Evolutionary conservation across 805 yeast species (phyloP).

Genomic region (Candida nitratophila): DNA sequence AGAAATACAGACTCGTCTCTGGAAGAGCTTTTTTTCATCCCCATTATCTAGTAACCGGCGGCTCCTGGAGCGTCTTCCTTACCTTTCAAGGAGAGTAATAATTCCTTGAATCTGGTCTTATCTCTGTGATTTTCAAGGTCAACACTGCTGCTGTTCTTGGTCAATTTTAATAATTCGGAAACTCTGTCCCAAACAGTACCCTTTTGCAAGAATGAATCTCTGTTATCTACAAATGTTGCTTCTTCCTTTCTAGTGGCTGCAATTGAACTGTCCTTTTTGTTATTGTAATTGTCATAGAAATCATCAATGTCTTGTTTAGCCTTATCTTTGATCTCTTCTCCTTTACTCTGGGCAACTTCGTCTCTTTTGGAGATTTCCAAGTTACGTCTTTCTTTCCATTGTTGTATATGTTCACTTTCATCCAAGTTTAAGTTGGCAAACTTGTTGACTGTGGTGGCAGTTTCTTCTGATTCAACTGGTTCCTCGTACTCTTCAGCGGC

Average conservation of each 20-base stretch:
- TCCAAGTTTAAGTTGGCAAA: slow-evolving; percentile 30
- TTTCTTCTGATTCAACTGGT: slow-evolving; percentile 22
- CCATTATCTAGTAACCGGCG: slow-evolving; percentile 44
- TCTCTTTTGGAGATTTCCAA: slow-evolving; percentile 79
- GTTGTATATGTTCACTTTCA: slow-evolving; percentile 54
- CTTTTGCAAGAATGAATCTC: slow-evolving; percentile 55
- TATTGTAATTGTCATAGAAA: slow-evolving; percentile 85
- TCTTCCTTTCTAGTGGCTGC: slow-evolving; percentile 62
- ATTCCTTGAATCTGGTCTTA: slow-evolving; percentile 44
- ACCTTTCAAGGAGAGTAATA: slow-evolving; percentile 46
- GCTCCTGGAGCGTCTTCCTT: slow-evolving; percentile 53
- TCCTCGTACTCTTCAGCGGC: slow-evolving; percentile 35
- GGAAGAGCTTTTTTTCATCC: too few species aligned
- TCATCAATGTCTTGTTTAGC: slow-evolving; percentile 85
- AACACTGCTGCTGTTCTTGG: slow-evolving; percentile 28
- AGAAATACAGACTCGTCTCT: too few species aligned
- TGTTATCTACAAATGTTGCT: slow-evolving; percentile 59
- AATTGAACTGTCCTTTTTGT: slow-evolving; percentile 66
- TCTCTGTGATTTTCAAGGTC: slow-evolving; percentile 33
- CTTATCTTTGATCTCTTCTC: slow-evolving; percentile 58
- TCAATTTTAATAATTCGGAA: slow-evolving; percentile 34
- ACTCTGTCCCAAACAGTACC: slow-evolving; percentile 53
- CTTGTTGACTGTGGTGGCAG: slow-evolving; percentile 25
- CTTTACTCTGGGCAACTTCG: slow-evolving; percentile 54
- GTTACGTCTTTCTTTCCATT: slow-evolving; percentile 80